Conservation (phyloP, 805 yeast genomes). For the Kockiozyma suomiensis region DNA sequence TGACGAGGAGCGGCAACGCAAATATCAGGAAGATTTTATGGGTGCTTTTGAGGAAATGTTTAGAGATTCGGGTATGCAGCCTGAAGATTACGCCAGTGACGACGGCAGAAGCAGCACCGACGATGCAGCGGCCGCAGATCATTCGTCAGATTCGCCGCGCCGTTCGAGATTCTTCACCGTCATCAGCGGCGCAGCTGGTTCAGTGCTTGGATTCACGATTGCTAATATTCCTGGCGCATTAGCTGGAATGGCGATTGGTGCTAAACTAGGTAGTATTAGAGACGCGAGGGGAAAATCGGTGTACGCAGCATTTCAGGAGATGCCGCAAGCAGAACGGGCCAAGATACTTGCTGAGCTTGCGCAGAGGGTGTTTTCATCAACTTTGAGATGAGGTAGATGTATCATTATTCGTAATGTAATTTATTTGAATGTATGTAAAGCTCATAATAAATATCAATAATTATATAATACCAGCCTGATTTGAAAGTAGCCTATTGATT, state of each 20-base stretch:
- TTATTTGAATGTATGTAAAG: no score
- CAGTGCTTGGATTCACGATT: constrained; percentile 35
- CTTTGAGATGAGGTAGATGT: background rate
- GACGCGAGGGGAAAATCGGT: constrained; percentile 34
- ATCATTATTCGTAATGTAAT: background rate
- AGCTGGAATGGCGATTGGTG: constrained; percentile 36
- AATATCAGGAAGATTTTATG: constrained; percentile 32
- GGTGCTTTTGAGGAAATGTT: constrained; percentile 36
- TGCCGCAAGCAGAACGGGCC: constrained; percentile 30
- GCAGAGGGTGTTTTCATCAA: constrained; percentile 17
- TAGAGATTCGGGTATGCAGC: constrained; percentile 26
- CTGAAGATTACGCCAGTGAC: background rate
- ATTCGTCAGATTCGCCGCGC: background rate
- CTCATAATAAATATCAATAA: no score
- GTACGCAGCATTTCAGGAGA: constrained; percentile 31
- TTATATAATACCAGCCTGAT: no score
- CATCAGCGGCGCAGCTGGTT: constrained; percentile 32
- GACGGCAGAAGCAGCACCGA: no score
- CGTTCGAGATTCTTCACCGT: constrained; percentile 18
- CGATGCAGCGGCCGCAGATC: no score
- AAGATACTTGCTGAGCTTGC: constrained; percentile 26
- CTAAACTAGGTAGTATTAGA: constrained; percentile 33
- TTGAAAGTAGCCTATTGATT: no score
- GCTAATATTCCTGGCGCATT: constrained; percentile 37
- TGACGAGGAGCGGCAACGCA: constrained; percentile 24